Base-by-base conservation (phyloP, 1,284 basidiomycete species). In the Athelia sp. region DNA sequence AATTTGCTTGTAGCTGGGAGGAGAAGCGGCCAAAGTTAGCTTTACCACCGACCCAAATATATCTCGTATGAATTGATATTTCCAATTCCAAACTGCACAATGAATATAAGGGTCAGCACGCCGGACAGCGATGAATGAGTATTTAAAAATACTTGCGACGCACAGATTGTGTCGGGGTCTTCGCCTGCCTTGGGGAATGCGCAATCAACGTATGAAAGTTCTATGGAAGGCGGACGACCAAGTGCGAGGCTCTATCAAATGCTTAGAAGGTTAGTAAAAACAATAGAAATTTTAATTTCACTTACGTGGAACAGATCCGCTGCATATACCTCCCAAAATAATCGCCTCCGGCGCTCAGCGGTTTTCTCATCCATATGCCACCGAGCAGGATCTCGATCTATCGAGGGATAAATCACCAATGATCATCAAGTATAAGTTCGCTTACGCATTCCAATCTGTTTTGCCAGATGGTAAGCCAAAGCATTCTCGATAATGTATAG, bases 321-420 rank as follows among this genome's bases (percentile, higher is more conserved):
- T 6, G 74, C 67, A 49, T 76, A 72, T 15, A 82, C 56, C 57
- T 84, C 81, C 78, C 81, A 84, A 55, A 82, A 84, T 8, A 84
- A 61, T 8, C 62, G 59, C 38, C 82, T 71, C 49, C 81, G 70
- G 38, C 79, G 66, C 55, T 82, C 73, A n/a, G 80, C 72, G 10
- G 69, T 74, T 59, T 78, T 79, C 0, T 74, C 60, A 47, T 72
- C 69, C 71, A 81, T 71, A 52, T 76, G 72, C 64, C 81, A 84
- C 50, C 77, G 68, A 18, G 78, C 73, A 53, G 77, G 75, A 56
- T 84, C 81, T 22, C 82, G 75, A 66, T 84, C 81, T 84, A 55
- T 40, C 55, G 34, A 21, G 11, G 10, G 34, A 22, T 50, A 34
- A 31, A 15, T 29, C 13, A 40, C 13, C 22, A 34, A 15, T 46